A percentile compares a stretch with the other conserved stretches of the same genome.
phyloP scores from a whole-genome alignment of 2,329 filamentous ascomycete species.

The Alternaria conjuncta region DNA sequence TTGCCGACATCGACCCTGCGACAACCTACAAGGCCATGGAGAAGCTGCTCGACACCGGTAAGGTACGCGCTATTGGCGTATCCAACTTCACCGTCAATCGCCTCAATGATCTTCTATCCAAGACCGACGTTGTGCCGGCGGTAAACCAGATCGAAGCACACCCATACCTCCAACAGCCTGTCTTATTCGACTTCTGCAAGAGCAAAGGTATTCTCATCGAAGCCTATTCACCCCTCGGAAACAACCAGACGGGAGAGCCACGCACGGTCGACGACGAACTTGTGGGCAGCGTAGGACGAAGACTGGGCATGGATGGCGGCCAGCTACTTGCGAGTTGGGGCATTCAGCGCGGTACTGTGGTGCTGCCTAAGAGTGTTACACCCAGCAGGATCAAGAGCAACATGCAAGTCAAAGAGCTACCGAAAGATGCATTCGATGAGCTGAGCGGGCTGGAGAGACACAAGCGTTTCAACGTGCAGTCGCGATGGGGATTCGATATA shows the following conservation, averaged over 20 bases:
- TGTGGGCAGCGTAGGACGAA: slow-evolving; percentile 21
- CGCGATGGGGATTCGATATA: slow-evolving; percentile 34
- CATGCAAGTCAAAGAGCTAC: slow-evolving; percentile 70
- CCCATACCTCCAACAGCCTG: slow-evolving; percentile 50
- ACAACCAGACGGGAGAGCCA: slow-evolving; percentile 65
- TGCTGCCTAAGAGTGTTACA: slow-evolving; percentile 83
- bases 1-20: slow-evolving; percentile 77
- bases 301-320: slow-evolving; percentile 70
- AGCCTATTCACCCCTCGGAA: slow-evolving; percentile 74
- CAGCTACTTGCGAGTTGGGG: slow-evolving; percentile 82
- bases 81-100: slow-evolving; percentile 83
- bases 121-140: slow-evolving; percentile 67
- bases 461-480: slow-evolving; percentile 33
- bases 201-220: slow-evolving; percentile 75
- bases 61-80: slow-evolving; percentile 79
- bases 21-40: slow-evolving; percentile 77
- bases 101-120: slow-evolving; percentile 71
- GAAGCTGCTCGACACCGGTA: slow-evolving; percentile 69
- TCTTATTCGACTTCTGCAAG: slow-evolving; percentile 70
- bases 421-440: slow-evolving; percentile 70
- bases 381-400: slow-evolving; percentile 75
- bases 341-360: slow-evolving; percentile 76
- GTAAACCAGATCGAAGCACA: slow-evolving; percentile 84
- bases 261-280: slow-evolving; percentile 54
- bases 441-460: slow-evolving; percentile 56